These are phyloP conservation scores for Neurospora sp. DNA, from an alignment of 2,329 filamentous ascomycete species.

Conservation along the genomic window DNA sequence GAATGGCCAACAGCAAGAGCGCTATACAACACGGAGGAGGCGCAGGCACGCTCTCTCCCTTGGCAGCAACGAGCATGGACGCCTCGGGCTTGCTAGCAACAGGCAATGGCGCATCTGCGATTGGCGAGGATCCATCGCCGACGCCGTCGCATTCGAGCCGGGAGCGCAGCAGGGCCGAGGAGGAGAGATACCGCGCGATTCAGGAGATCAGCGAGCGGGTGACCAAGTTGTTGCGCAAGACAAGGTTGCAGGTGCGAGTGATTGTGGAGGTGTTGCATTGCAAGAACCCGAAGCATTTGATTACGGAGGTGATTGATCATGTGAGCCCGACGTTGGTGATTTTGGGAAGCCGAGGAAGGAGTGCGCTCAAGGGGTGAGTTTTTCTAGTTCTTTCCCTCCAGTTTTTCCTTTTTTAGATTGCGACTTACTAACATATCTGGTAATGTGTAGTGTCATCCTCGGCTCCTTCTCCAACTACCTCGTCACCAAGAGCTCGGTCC, in stretches of 20 bases:
- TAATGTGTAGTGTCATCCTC: slow-evolving; percentile 63
- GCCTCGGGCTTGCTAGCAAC: slow-evolving; percentile 23
- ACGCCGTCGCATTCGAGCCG: slow-evolving; percentile 32
- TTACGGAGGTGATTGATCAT: slow-evolving; percentile 93
- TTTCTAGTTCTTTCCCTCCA: too few relatives aligned
- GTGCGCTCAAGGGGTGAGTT: slow-evolving; percentile 62
- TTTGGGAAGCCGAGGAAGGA: slow-evolving; percentile 81
- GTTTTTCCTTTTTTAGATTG: too few relatives aligned
- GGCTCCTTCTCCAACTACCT: slow-evolving; percentile 97
- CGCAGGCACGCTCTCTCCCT: slow-evolving; percentile 26
- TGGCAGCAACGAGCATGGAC: slow-evolving; percentile 8
- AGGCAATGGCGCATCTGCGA: slow-evolving; percentile 24
- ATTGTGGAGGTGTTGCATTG: slow-evolving; percentile 96
- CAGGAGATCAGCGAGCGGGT: slow-evolving; percentile 77
- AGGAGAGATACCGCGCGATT: slow-evolving; percentile 73
- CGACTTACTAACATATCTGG: slow-evolving; percentile 21
- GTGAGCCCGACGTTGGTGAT: slow-evolving; percentile 88
- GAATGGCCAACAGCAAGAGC: slow-evolving; percentile 39
- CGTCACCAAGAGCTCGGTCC: slow-evolving; percentile 91
- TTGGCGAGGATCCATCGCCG: slow-evolving; percentile 23
- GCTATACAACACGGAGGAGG: slow-evolving; percentile 20
- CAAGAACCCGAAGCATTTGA: slow-evolving; percentile 93
- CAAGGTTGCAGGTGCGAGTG: slow-evolving; percentile 81
- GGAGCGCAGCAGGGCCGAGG: slow-evolving; percentile 54
- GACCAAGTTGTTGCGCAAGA: slow-evolving; percentile 80